These are phyloP conservation scores for Manihot esculenta DNA, from an alignment of 441 rosid genomes.

Conservation along the genomic window DNA sequence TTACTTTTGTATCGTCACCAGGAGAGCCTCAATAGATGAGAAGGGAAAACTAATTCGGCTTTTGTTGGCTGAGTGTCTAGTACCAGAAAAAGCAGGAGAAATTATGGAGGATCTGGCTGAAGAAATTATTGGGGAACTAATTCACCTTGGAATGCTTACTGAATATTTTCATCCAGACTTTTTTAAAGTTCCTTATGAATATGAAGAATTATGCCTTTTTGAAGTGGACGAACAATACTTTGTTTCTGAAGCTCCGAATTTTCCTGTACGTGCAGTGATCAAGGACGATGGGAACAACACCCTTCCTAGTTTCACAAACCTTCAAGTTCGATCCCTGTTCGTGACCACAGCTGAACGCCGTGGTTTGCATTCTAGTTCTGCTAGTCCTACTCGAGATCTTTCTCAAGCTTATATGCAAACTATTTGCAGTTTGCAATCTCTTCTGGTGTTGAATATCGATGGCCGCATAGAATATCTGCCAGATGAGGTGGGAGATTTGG, in stretches of 20 bases:
- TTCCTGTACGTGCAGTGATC: slow-evolving; percentile 5
- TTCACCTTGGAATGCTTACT: slow-evolving; percentile 9
- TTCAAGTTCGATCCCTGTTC: slow-evolving; percentile 18
- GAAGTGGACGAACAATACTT: slow-evolving; percentile 11
- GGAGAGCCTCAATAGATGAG: not conserved
- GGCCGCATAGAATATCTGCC: slow-evolving; percentile 21
- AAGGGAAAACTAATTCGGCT: slow-evolving; percentile 16
- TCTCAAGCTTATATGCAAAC: slow-evolving; percentile 13
- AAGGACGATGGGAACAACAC: slow-evolving; percentile 17
- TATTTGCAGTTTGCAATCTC: slow-evolving; percentile 14
- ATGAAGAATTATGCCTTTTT: not conserved
- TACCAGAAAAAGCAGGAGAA: slow-evolving; percentile 16
- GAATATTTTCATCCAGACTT: too few species aligned
- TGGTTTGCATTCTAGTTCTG: not conserved
- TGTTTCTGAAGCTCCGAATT: slow-evolving; percentile 8
- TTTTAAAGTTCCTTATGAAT: not conserved
- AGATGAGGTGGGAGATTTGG: slow-evolving; percentile 11
- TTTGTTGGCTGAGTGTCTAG: slow-evolving; percentile 10
- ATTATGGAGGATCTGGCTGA: slow-evolving; percentile 15
- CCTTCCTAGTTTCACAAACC: slow-evolving; percentile 13
- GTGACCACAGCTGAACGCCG: not conserved
- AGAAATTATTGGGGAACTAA: slow-evolving; percentile 5
- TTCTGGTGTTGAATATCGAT: slow-evolving; percentile 17
- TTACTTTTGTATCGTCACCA: not conserved
- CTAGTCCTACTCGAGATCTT: not conserved